These are phyloP conservation scores for Colletotrichum higginsianum DNA, from an alignment of 2,329 filamentous ascomycete species.

Conservation along the genomic window DNA sequence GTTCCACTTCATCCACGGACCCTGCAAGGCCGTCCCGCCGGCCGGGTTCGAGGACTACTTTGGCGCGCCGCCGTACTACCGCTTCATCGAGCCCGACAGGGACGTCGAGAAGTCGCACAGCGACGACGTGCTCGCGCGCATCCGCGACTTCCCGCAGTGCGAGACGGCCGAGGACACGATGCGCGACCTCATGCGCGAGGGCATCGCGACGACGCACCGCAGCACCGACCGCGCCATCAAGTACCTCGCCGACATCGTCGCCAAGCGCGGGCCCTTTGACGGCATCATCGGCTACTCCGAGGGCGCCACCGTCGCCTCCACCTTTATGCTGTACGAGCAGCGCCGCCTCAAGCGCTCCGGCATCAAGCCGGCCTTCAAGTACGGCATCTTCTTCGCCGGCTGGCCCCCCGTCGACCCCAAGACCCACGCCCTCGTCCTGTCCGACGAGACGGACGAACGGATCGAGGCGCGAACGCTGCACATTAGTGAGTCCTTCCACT, in stretches of 20 bases:
- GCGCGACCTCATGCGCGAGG: slow-evolving; percentile 62
- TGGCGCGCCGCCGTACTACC: slow-evolving; percentile 68
- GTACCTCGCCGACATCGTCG: slow-evolving; percentile 61
- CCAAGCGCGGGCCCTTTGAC: slow-evolving; percentile 62
- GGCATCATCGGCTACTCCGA: slow-evolving; percentile 75
- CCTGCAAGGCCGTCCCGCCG: slow-evolving; percentile 64
- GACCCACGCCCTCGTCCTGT: slow-evolving; percentile 60
- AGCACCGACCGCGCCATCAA: slow-evolving; percentile 60
- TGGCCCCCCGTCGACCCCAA: slow-evolving; percentile 66
- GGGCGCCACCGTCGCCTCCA: slow-evolving; percentile 70
- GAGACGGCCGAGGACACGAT: slow-evolving; percentile 70
- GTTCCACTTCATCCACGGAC: slow-evolving; percentile 68
- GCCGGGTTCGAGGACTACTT: slow-evolving; percentile 71
- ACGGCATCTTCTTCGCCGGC: slow-evolving; percentile 66
- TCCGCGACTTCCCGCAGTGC: slow-evolving; percentile 68
- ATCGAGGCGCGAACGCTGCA: slow-evolving; percentile 69
- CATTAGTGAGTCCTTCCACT: slow-evolving; percentile 56
- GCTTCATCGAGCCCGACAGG: slow-evolving; percentile 67
- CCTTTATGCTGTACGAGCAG: slow-evolving; percentile 66
- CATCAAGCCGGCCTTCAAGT: slow-evolving; percentile 58
- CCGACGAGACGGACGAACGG: slow-evolving; percentile 63
- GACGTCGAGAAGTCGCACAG: slow-evolving; percentile 59
- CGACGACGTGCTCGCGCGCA: slow-evolving; percentile 64
- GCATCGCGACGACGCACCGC: slow-evolving; percentile 54
- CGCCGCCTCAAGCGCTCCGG: slow-evolving; percentile 48